Conservation (phyloP, 2,329 filamentous ascomycete genomes). For the Fusarium tanahbumbuense region DNA sequence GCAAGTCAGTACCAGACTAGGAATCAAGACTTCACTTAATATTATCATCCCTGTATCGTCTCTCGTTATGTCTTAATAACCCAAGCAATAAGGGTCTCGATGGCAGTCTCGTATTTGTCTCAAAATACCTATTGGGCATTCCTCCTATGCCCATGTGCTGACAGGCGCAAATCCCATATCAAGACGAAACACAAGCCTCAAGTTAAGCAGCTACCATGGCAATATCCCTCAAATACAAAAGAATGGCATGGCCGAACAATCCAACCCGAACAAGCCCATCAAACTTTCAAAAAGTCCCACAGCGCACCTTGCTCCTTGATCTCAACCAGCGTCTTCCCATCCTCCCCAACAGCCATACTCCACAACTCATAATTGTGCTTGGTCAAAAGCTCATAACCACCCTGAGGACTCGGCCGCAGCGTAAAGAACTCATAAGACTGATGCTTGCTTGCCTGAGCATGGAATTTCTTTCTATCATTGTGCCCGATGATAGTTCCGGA, state of each 20-base stretch:
- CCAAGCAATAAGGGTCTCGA: neutral
- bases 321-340: constrained; percentile 45
- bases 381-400: constrained; percentile 51
- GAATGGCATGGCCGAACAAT: neutral
- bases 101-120: neutral
- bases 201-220: fast-evolving
- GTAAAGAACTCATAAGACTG: constrained; percentile 48
- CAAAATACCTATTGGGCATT: neutral
- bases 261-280: neutral
- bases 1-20: neutral
- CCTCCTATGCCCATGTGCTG: fast-evolving
- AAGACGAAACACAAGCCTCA: neutral
- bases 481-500: constrained; percentile 52
- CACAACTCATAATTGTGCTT: constrained; percentile 44
- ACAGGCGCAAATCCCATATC: neutral
- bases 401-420: constrained; percentile 43
- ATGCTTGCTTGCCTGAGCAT: constrained; percentile 43
- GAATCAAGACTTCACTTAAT: neutral
- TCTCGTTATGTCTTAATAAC: neutral
- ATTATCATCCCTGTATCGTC: fast-evolving
- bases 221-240: fast-evolving
- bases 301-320: constrained; percentile 45
- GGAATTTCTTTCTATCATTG: constrained; percentile 39
- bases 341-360: constrained; percentile 43
- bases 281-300: constrained; percentile 47